Conservation (phyloP, 306 rosid species). For the Trifolium repens region DNA sequence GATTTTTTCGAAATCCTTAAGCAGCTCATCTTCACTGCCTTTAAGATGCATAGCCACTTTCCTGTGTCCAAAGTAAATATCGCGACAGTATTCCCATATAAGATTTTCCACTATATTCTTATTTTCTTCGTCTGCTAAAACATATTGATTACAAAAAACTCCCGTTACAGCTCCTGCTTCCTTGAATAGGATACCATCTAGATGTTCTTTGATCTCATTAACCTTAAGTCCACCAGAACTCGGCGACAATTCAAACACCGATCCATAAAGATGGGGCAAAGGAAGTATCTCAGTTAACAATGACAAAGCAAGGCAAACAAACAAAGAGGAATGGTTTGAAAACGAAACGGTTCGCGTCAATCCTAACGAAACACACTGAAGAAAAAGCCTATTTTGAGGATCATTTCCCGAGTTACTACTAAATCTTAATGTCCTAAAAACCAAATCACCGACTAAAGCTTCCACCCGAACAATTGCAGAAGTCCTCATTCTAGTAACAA, state of each 20-base stretch:
- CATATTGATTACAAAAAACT: constrained; percentile 77
- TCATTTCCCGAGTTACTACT: constrained; percentile 33
- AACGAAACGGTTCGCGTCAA: constrained; percentile 66
- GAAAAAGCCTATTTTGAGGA: constrained; percentile 51
- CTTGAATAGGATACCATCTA: constrained; percentile 65
- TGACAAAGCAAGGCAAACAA: constrained; percentile 68
- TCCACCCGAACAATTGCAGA: constrained; percentile 63
- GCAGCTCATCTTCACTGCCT: constrained; percentile 58
- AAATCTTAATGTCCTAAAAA: constrained; percentile 44
- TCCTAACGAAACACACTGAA: constrained; percentile 71
- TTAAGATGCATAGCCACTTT: constrained; percentile 60
- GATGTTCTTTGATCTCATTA: constrained; percentile 64
- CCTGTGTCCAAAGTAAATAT: constrained; percentile 69
- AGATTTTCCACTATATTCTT: constrained; percentile 68
- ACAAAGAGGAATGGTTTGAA: constrained; percentile 60
- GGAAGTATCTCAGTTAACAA: constrained; percentile 79
- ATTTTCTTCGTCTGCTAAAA: constrained; percentile 64
- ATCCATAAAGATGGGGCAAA: constrained; percentile 56
- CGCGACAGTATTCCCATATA: constrained; percentile 73
- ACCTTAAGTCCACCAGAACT: constrained; percentile 45
- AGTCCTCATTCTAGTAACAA: constrained; percentile 49
- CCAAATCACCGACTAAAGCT: constrained; percentile 54
- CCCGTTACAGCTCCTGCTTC: constrained; percentile 81
- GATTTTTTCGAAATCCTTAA: constrained; percentile 68
- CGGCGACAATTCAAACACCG: constrained; percentile 43